Evolutionary conservation across 768 basidiomycete species (phyloP).

Genomic region (Leucocoprinus leucothites): DNA sequence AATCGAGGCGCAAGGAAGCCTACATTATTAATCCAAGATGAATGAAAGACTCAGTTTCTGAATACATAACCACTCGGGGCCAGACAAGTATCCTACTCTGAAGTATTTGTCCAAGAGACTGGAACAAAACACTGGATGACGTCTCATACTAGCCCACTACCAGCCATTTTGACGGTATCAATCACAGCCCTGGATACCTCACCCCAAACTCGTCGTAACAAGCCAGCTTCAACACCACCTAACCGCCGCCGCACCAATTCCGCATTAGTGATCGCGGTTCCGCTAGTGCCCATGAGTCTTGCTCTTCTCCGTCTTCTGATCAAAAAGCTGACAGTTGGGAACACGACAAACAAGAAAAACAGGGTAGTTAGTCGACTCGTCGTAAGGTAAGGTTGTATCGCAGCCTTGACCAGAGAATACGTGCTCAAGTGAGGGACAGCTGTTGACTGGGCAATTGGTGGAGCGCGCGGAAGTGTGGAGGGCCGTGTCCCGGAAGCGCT

Average conservation of each 20-base stretch:
- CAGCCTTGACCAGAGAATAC: conserved; percentile 45
- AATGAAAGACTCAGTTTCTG: neutral
- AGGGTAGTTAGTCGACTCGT: conserved; percentile 47
- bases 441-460: conserved; percentile 21
- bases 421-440: conserved; percentile 20
- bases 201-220: conserved; percentile 42
- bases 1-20: neutral
- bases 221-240: conserved; percentile 32
- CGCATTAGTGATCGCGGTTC: conserved; percentile 32
- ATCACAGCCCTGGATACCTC: conserved; percentile 49
- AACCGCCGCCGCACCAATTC: conserved; percentile 59
- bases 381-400: conserved; percentile 46
- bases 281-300: conserved; percentile 15
- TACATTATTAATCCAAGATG: neutral
- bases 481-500: conserved; percentile 12
- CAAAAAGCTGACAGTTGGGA: conserved; percentile 44
- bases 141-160: conserved; percentile 62
- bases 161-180: conserved; percentile 76
- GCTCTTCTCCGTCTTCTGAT: conserved; percentile 47
- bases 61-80: neutral
- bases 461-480: conserved; percentile 22
- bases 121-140: too few relatives aligned
- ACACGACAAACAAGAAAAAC: conserved; percentile 41
- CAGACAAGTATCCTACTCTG: too few relatives aligned
- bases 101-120: too few relatives aligned